Evolutionary conservation across 345 rosid species (phyloP).

Genomic region (Syzygium aromaticum): DNA sequence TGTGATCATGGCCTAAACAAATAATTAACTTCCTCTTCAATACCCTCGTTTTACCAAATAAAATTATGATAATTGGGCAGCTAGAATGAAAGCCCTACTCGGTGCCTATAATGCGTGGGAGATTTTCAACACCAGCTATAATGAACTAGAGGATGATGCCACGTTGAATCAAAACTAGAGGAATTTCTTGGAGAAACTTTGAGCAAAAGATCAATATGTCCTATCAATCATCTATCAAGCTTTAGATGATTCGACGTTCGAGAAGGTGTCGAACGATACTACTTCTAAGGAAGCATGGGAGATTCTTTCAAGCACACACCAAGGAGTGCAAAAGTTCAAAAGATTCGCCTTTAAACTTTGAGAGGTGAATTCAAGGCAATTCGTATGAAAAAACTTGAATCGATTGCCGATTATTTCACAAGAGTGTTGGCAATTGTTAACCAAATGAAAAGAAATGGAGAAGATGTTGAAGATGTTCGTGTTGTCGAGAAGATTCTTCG

Average conservation of each 20-base stretch:
- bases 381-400: too few relatives aligned
- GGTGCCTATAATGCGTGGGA: not conserved
- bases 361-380: not conserved
- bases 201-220: not conserved
- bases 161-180: not conserved
- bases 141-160: not conserved
- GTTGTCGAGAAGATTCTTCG: not conserved
- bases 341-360: not conserved
- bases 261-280: not conserved
- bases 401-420: too few relatives aligned
- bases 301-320: not conserved
- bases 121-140: not conserved
- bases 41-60: too few relatives aligned
- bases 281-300: not conserved
- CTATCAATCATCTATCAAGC: not conserved
- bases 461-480: too few relatives aligned
- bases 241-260: slow-evolving; percentile 5
- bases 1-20: too few relatives aligned
- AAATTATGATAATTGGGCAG: not conserved
- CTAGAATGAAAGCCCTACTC: not conserved
- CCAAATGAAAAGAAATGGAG: too few relatives aligned
- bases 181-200: not conserved
- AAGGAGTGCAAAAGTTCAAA: slow-evolving; percentile 1
- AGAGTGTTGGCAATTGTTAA: too few relatives aligned
- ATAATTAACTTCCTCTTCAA: too few relatives aligned